phyloP scores from a whole-genome alignment of 345 rosid genomes.

The Capsella bursapastoris region DNA sequence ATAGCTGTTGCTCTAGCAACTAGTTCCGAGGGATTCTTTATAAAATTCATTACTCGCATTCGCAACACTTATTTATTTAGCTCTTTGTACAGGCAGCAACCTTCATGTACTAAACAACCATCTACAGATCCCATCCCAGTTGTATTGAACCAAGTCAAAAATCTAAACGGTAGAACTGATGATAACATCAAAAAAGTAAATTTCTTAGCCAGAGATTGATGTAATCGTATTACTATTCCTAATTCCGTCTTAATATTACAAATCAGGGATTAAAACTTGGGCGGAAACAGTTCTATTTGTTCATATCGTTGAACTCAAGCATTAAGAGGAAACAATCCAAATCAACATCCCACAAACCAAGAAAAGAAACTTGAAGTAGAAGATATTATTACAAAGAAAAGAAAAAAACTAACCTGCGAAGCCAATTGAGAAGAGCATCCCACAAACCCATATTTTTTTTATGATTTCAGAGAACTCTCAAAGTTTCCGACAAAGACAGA shows the following conservation, averaged over 20 bases:
- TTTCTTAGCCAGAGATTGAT: slow-evolving; percentile 20
- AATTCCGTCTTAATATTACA: slow-evolving; percentile 4
- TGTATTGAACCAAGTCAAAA: slow-evolving; percentile 3
- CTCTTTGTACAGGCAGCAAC: neutral
- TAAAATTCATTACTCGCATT: neutral
- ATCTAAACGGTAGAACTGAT: neutral
- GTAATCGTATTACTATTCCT: slow-evolving; percentile 8
- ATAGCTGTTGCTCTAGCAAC: neutral
- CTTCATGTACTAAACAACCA: slow-evolving; percentile 10
- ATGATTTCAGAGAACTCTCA: slow-evolving; percentile 22
- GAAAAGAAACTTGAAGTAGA: neutral
- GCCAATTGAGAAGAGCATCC: slow-evolving; percentile 85
- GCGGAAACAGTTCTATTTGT: neutral
- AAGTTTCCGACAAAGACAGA: slow-evolving; percentile 40
- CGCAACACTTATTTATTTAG: neutral
- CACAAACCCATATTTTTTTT: slow-evolving; percentile 57
- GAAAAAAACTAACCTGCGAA: slow-evolving; percentile 54
- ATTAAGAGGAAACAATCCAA: slow-evolving; percentile 14
- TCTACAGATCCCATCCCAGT: slow-evolving; percentile 15
- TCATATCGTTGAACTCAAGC: neutral
- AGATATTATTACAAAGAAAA: neutral
- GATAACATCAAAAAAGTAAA: slow-evolving; percentile 5
- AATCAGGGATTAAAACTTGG: neutral
- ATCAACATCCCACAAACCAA: neutral
- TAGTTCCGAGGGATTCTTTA: neutral